Percentiles rank a stretch among this genome's conserved stretches.
Conservation (phyloP, 2,329 filamentous ascomycete genomes). For the Macrophomina pseudophaseolina region DNA sequence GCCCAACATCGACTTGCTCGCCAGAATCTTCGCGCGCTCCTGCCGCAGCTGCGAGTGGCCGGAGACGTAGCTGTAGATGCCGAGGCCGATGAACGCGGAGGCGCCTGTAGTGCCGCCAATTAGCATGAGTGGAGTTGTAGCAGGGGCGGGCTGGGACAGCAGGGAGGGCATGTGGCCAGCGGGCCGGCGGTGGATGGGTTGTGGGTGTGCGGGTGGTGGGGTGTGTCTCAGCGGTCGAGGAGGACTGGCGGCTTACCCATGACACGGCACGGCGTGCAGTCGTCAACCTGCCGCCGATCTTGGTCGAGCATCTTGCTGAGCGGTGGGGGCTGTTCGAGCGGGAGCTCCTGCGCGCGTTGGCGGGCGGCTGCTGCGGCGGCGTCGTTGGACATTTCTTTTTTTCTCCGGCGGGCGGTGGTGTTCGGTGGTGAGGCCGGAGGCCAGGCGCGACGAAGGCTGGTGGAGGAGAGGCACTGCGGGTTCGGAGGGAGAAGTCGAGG, state of each 20-base stretch:
- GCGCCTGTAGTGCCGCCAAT: constrained; percentile 40
- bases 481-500: too few species aligned
- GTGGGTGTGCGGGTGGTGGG: neutral
- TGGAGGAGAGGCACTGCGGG: too few species aligned
- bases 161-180: too few species aligned
- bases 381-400: constrained; percentile 42
- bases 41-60: constrained; percentile 51
- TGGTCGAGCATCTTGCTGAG: constrained; percentile 16
- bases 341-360: constrained; percentile 48
- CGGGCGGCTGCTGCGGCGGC: constrained; percentile 60
- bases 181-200: too few species aligned
- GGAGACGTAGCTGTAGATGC: constrained; percentile 52
- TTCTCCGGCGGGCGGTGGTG: neutral
- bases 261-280: constrained; percentile 74
- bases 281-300: constrained; percentile 43
- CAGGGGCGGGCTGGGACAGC: too few species aligned
- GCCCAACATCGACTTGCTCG: constrained; percentile 48
- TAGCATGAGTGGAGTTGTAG: too few species aligned
- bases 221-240: neutral
- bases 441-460: too few species aligned
- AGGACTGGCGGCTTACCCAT: constrained; percentile 60
- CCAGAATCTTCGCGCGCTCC: constrained; percentile 36
- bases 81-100: constrained; percentile 53
- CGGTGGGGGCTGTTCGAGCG: constrained; percentile 41
- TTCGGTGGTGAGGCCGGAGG: too few species aligned